Evolutionary conservation across 495 filamentous ascomycete species (phyloP), one percentile per base, ranked within the genome.

Genomic region (Astrothelium macrocarpum): DNA sequence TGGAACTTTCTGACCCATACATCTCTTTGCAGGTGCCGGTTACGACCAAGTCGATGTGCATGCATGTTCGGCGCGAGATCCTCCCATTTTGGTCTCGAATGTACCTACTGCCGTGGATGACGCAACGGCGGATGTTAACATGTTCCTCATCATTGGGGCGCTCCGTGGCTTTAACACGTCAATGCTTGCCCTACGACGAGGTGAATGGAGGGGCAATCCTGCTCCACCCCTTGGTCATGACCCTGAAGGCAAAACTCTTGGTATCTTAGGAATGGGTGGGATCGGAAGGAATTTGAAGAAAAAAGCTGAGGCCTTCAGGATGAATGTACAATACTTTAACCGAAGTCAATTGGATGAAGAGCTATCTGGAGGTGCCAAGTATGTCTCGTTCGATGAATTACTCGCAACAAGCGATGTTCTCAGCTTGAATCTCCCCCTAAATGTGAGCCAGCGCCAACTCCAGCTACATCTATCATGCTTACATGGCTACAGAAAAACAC

Each of bases 31-130:
- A 72, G 85, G 90, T 36, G 90, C 90, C 32, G 90, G 90, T 2
- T 94, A 94, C 71, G 90, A 94, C 67, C 89, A 90, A 63, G 82
- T 94, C 32, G 87, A 92, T 67, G 78, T 90, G 29, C 67, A 81
- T 5, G 85, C 82, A n/a, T 91, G 88, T 72, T 80, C 85, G 16
- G 74, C 79, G 1, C 81, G 81, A 62, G 75, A 78, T 32, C 77
- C 81, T 18, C 70, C 32, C 72, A 82, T 96, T 63, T 79, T 76
- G 23, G 87, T 95, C 39, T 90, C 87, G 59, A 93, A 96, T 73
- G 84, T 85, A n/a, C 91, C 89, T 59, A 85, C 82, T 0, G 87
- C 87, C 20, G 88, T 91, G 42, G 84, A 93, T 68, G 89, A 91
- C 68, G 85, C 90, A 26, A 93, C 90, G 0, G 90, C 90, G 34